Conservation (phyloP, 192 early-diverging fungal genomes). For the Dissophora ornata region DNA sequence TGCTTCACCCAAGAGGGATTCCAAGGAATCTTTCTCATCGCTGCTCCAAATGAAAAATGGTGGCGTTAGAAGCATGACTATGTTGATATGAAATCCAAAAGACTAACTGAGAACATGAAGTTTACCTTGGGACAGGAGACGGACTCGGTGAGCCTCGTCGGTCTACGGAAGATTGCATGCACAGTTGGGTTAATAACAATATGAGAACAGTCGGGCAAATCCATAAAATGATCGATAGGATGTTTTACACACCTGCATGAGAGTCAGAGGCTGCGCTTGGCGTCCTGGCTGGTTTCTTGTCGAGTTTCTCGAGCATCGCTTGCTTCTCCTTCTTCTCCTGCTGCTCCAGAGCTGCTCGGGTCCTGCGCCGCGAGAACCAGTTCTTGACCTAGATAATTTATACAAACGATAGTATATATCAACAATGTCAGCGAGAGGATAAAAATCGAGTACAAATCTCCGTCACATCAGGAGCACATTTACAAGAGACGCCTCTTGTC, state of each 20-base stretch:
- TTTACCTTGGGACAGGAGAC: slow-evolving; percentile 8
- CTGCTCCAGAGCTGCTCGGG: slow-evolving; percentile 8
- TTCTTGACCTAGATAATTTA: slow-evolving; percentile 13
- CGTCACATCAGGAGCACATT: too few relatives aligned
- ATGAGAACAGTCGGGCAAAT: background rate
- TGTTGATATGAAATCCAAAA: background rate
- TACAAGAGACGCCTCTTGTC: too few relatives aligned
- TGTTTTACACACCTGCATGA: background rate
- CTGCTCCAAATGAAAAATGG: too few relatives aligned
- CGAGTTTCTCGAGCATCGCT: background rate
- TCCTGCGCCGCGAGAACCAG: slow-evolving; percentile 37
- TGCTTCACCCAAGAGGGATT: background rate
- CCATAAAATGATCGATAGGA: background rate
- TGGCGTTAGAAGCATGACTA: too few relatives aligned
- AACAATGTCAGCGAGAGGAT: too few relatives aligned
- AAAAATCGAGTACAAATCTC: too few relatives aligned
- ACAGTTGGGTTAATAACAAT: background rate
- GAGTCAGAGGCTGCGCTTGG: background rate
- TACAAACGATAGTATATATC: background rate
- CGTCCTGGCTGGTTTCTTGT: background rate
- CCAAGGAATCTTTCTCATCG: background rate
- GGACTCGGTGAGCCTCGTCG: background rate
- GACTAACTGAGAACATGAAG: too few relatives aligned
- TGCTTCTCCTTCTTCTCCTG: slow-evolving; percentile 8
- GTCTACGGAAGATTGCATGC: background rate